Evolutionary conservation across 1,284 basidiomycete species (phyloP), one percentile per base, ranked within the genome.

Genomic region (Puccinia hordei): DNA sequence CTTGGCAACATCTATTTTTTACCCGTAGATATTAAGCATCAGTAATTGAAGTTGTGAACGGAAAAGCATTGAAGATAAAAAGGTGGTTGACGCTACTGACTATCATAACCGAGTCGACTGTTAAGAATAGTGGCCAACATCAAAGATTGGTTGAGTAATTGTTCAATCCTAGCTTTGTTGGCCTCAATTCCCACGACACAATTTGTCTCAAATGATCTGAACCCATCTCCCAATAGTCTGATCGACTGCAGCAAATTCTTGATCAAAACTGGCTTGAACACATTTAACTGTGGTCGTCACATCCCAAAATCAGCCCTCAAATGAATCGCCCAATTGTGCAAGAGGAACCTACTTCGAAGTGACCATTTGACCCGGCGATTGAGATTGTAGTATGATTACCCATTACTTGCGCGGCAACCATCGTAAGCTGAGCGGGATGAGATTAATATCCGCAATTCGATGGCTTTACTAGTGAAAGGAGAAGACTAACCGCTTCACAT

Each of bases 241-340:
- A 99, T 95, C 85, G 93, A 95, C 87, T 96, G 95, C 81, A 99
- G 88, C 57, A 99, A 92, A 87, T 98, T 99, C 88, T 95, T 97
- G 87, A 96, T 95, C 83, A 99, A 92, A 82, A 99, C 94, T 63
- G 97, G 97, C 88, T 99, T 99, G 90, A 98, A 99, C 38, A 99
- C 97, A 87, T 99, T 99, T 84, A 98, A 87, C 93, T 94, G 83
- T 33, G 19, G 8, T 19, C 38, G 33, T 24, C 33, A 49, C 51
- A 38, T 17, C 22, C 13, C 22, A 6, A 59, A 38, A 76, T 49
- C 27, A 66, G 33, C 53, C 57, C 41, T 49, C 53, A 30, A 51
- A 27, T 46, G 6, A 12, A 49, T 51, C 19, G 24, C 10, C 3
- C 3, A 6, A 15, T 27, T n/a, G 24, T 35, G 49, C 55, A 65